Conservation (phyloP, 208 protist species). For the Entamoeba invadens region DNA sequence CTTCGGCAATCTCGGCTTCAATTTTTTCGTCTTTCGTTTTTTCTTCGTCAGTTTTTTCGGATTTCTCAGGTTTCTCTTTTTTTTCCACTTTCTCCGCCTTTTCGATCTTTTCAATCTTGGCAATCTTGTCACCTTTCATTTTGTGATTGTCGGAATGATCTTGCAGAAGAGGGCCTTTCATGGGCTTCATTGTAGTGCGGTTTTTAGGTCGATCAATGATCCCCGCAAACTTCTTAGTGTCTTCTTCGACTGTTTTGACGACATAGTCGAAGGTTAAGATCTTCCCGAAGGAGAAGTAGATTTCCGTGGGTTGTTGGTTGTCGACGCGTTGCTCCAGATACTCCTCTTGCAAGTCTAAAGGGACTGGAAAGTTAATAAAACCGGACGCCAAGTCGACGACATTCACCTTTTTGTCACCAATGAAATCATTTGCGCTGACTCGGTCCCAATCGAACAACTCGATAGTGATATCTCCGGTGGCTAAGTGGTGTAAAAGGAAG, state of each 20-base stretch:
- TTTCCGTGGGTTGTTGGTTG: background rate
- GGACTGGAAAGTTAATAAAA: background rate
- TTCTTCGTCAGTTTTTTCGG: no score
- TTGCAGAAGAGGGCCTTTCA: no score
- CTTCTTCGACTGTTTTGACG: background rate
- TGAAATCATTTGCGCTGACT: background rate
- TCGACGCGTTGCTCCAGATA: background rate
- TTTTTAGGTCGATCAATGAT: no score
- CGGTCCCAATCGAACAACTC: background rate
- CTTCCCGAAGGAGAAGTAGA: background rate
- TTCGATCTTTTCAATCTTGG: no score
- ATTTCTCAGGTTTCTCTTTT: no score
- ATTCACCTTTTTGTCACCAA: background rate
- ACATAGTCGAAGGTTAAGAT: background rate
- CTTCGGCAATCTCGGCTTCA: background rate
- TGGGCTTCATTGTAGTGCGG: no score
- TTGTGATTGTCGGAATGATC: no score
- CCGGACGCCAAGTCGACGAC: background rate
- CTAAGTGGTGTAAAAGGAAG: background rate
- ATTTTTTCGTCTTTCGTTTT: background rate
- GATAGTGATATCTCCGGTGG: background rate
- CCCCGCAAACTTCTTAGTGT: no score
- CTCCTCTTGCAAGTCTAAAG: background rate
- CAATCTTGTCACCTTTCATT: no score
- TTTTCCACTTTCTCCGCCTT: no score